A percentile compares a stretch with the other conserved stretches of the same genome.
Evolutionary conservation across 345 rosid genomes (phyloP).

Genomic region (Limnanthes douglasii): DNA sequence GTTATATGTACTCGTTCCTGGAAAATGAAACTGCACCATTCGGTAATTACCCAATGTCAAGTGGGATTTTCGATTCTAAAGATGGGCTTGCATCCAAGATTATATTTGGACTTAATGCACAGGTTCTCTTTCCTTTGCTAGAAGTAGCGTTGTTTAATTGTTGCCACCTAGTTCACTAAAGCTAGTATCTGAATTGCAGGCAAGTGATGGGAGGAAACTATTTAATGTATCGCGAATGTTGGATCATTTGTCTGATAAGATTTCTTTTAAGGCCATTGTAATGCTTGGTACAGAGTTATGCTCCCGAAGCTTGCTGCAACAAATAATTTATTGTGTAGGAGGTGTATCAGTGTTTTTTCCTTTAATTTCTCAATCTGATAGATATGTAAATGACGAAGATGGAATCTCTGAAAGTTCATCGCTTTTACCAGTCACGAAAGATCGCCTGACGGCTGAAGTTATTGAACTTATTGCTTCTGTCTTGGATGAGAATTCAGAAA

Average conservation of each 20-base stretch:
- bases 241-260: conserved; percentile 50
- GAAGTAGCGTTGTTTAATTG: conserved; percentile 1
- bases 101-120: conserved; percentile 84
- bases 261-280: conserved; percentile 63
- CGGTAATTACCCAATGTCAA: conserved; percentile 40
- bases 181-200: conserved; percentile 40
- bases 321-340: conserved; percentile 91
- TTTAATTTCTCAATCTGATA: conserved; percentile 68
- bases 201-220: conserved; percentile 73
- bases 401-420: conserved; percentile 28
- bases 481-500: conserved; percentile 79
- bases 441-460: conserved; percentile 85
- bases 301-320: conserved; percentile 81
- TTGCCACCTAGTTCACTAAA: conserved; percentile 5
- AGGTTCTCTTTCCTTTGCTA: conserved; percentile 29
- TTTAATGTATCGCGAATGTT: conserved; percentile 64
- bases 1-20: conserved; percentile 92
- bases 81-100: conserved; percentile 91
- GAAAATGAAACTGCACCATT: conserved; percentile 53
- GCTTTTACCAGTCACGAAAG: conserved; percentile 46
- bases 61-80: conserved; percentile 80
- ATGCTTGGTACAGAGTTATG: conserved; percentile 79
- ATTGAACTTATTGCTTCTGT: conserved; percentile 90
- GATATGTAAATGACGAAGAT: conserved; percentile 50
- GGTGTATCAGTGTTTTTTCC: conserved; percentile 97